Percentiles rank a stretch among this genome's conserved stretches.
phyloP scores from a whole-genome alignment of 75 land plant genomes.

The Pinus albicaulis region DNA sequence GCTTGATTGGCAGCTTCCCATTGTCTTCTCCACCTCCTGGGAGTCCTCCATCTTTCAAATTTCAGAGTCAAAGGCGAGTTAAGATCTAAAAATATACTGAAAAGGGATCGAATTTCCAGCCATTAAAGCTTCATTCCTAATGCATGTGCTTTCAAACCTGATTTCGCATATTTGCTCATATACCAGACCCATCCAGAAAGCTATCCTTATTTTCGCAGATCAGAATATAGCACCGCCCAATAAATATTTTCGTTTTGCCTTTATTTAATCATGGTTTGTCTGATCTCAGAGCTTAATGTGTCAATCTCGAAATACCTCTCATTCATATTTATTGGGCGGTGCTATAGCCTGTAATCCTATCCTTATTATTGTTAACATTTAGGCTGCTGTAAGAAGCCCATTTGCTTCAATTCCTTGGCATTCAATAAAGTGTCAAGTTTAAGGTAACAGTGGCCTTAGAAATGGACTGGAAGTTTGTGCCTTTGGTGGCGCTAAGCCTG shows the following conservation, averaged over 20 bases:
- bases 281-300: background rate
- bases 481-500: background rate
- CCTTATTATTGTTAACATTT: too few relatives aligned
- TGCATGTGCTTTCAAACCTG: too few relatives aligned
- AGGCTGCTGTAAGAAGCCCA: too few relatives aligned
- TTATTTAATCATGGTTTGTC: background rate
- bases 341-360: too few relatives aligned
- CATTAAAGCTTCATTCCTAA: too few relatives aligned
- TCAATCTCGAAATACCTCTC: background rate
- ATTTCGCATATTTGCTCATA: background rate
- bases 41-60: too few relatives aligned
- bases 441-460: background rate
- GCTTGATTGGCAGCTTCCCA: too few relatives aligned
- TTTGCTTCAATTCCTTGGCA: background rate
- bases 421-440: background rate
- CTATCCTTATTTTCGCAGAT: background rate
- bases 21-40: too few relatives aligned
- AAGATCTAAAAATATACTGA: too few relatives aligned
- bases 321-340: background rate
- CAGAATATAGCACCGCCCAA: background rate
- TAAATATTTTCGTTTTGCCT: background rate
- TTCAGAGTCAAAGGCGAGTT: too few relatives aligned
- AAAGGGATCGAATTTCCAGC: too few relatives aligned
- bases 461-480: background rate
- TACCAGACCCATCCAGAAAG: background rate